Conservation (phyloP, 1,284 basidiomycete genomes). For the Ganoderma meredithae region DNA sequence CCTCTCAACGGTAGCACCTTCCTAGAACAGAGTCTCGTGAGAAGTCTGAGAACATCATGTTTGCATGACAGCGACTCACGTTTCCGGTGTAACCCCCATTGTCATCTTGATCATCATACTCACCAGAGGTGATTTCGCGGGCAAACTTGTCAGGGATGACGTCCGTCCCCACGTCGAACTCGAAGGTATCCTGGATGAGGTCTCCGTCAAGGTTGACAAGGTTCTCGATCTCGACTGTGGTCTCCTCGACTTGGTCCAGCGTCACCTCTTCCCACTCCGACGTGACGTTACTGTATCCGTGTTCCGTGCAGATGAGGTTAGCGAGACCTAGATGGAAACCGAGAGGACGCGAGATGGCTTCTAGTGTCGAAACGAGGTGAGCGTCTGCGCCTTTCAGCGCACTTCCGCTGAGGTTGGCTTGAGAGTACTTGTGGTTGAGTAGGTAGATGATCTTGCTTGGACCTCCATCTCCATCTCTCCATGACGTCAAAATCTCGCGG, state of each 20-base stretch:
- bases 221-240: not conserved
- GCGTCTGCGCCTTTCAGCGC: constrained; percentile 39
- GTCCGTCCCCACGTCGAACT: not conserved
- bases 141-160: not conserved
- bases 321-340: constrained; percentile 45
- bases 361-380: constrained; percentile 29
- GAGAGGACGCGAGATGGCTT: constrained; percentile 26
- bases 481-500: constrained; percentile 27
- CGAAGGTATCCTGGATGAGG: not conserved
- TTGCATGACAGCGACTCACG: constrained; percentile 41
- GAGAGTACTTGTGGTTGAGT: constrained; percentile 38
- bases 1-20: not conserved
- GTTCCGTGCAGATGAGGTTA: constrained; percentile 41
- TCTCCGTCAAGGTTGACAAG: not conserved
- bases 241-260: constrained; percentile 1
- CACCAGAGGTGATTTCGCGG: not conserved
- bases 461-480: constrained; percentile 24
- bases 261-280: not conserved
- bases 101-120: constrained; percentile 4
- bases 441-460: constrained; percentile 34
- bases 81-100: constrained; percentile 53
- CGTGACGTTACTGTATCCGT: not conserved
- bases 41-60: not conserved
- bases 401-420: constrained; percentile 30
- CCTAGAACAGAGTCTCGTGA: not conserved